Evolutionary conservation across 176 grass and related monocot species (phyloP), one percentile per base, ranked within the genome.

Genomic region (Microstegium vimineum): DNA sequence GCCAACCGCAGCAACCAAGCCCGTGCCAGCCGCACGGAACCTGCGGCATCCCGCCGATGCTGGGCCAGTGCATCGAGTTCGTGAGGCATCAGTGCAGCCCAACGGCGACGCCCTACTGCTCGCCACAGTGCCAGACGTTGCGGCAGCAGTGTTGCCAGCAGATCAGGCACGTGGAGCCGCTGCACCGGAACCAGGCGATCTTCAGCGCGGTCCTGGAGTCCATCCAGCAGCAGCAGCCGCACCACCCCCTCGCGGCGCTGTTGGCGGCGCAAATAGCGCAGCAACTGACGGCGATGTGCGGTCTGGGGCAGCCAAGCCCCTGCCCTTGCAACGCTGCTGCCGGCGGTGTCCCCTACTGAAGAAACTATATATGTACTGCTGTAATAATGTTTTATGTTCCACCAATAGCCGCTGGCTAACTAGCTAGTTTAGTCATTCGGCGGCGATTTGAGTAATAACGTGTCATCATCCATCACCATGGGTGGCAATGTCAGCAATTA

Each of bases 61-160:
- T 72, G 41, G 45, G 6, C 41, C 77, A 80, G 42, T 67, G 77
- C 42, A 5, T 13, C 11, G 77, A 80, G 62, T 34, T 80, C 12
- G 30, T 80, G 4, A 34, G 62, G 77, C 62, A 80, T 13, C 77
- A 80, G 62, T 80, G 77, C 77, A 80, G 42, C 77, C 42, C 77
- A 20, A 0, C 3, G 42, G 28, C 28, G 62, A 80, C 64, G 43
- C 62, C 62, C 30, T 52, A 46, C 41, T 72, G 40, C 41, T 4
- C 62, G 20, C 77, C 77, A 0, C 62, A 67, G 42, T 80, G 77
- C 62, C 30, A 67, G 12, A 14, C 25, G 43, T 20, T 80, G 40
- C 30, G 62, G 17, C 41, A 47, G 30, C 45, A 49, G 62, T 80
- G 77, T 31, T 80, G 77, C 62, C 42, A 52, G 30, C 77, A 80